A percentile compares a stretch with the other conserved stretches of the same genome.
These are phyloP conservation scores for Fremontodendron californicum DNA, from an alignment of 345 rosid species.

Conservation along the genomic window DNA sequence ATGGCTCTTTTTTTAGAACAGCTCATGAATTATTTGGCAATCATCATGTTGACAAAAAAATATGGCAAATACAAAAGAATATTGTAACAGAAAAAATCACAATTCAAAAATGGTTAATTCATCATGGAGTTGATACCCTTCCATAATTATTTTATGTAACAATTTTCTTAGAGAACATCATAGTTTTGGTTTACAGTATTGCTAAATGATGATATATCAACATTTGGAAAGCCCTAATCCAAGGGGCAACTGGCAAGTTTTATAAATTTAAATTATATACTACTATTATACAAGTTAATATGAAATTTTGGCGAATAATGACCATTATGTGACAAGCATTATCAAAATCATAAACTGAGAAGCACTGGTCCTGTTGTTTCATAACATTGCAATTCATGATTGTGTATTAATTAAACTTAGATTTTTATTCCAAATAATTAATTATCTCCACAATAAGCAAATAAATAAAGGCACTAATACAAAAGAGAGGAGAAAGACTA, in stretches of 20 bases:
- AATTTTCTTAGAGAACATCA: not conserved
- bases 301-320: not conserved
- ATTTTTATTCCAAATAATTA: not conserved
- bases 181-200: not conserved
- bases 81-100: not conserved
- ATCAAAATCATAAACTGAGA: not conserved
- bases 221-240: not conserved
- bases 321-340: not conserved
- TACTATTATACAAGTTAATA: not conserved
- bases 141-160: not conserved
- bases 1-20: constrained; percentile 20
- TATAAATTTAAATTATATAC: not conserved
- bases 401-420: not conserved
- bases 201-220: not conserved
- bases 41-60: not conserved
- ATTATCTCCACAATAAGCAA: not conserved
- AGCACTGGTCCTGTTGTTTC: not conserved
- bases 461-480: not conserved
- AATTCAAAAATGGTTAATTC: not conserved
- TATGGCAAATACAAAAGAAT: not conserved
- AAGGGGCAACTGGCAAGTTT: not conserved
- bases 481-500: not conserved
- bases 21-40: not conserved
- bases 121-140: not conserved
- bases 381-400: not conserved